phyloP scores from a whole-genome alignment of 2,329 filamentous ascomycete genomes.

The Talaromyces sp. region DNA sequence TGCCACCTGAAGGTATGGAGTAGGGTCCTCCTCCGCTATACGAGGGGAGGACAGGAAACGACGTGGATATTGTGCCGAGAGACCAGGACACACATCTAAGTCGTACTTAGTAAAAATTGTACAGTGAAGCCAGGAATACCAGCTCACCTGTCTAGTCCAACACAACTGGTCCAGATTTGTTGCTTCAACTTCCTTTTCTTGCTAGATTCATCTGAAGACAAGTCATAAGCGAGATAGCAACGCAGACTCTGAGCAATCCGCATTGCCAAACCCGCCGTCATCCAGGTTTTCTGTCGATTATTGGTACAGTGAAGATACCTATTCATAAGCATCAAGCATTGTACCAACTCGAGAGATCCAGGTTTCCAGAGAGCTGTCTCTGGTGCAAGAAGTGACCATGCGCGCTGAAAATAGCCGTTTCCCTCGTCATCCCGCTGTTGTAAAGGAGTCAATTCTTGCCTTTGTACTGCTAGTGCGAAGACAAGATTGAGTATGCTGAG shows the following conservation, averaged over 20 bases:
- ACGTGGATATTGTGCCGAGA: constrained; percentile 17
- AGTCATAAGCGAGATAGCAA: constrained; percentile 6
- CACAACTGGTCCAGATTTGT: constrained; percentile 19
- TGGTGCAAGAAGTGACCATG: constrained; percentile 16
- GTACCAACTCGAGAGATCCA: constrained; percentile 17
- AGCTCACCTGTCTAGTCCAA: constrained; percentile 18
- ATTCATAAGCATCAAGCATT: constrained; percentile 20
- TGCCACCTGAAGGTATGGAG: not conserved
- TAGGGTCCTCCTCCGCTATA: not conserved
- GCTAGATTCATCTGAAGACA: not conserved
- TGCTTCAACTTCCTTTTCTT: constrained; percentile 12
- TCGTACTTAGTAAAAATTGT: not conserved
- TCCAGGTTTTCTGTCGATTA: constrained; percentile 21
- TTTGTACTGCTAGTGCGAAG: constrained; percentile 19
- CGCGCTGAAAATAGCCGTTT: constrained; percentile 18
- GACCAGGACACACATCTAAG: constrained; percentile 22
- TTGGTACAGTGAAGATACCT: constrained; percentile 21
- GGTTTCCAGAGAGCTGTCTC: constrained; percentile 19
- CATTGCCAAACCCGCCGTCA: constrained; percentile 19
- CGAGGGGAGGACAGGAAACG: constrained; percentile 13
- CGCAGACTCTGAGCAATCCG: constrained; percentile 20
- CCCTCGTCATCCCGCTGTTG: constrained; percentile 14
- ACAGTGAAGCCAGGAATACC: not conserved
- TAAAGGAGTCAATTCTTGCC: constrained; percentile 15
- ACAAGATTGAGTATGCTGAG: constrained; percentile 18